phyloP scores from a whole-genome alignment of 441 rosid species.

The Biscutella laevigata region DNA sequence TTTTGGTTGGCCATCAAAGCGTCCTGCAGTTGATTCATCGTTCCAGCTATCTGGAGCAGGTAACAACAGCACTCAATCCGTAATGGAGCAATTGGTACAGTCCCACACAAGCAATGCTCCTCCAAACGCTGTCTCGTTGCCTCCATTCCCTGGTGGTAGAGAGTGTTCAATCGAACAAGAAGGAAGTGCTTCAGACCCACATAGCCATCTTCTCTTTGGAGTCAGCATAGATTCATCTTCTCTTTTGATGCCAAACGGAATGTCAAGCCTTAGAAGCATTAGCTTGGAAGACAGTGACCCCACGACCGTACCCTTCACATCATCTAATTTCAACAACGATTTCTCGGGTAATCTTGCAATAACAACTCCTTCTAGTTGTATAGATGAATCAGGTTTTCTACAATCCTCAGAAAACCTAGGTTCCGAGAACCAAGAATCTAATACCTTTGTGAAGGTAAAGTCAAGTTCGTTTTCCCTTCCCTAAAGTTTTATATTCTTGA shows the following conservation, averaged over 20 bases:
- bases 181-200: constrained; percentile 57
- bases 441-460: constrained; percentile 90
- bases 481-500: neutral
- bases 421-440: constrained; percentile 49
- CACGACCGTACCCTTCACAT: constrained; percentile 47
- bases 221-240: constrained; percentile 89
- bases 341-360: constrained; percentile 65
- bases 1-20: constrained; percentile 81
- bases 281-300: constrained; percentile 60
- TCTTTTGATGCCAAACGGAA: constrained; percentile 70
- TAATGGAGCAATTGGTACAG: constrained; percentile 61
- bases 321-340: constrained; percentile 52
- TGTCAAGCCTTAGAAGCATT: constrained; percentile 67
- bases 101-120: constrained; percentile 43
- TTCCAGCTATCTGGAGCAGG: constrained; percentile 39
- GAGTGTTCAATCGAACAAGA: too few relatives aligned
- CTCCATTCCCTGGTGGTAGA: constrained; percentile 90
- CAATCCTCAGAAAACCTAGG: constrained; percentile 68
- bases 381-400: constrained; percentile 75
- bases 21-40: constrained; percentile 64
- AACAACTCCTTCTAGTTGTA: constrained; percentile 63
- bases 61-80: constrained; percentile 37
- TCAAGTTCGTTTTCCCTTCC: too few relatives aligned
- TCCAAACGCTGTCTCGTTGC: constrained; percentile 62
- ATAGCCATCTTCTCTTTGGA: constrained; percentile 88